These are phyloP conservation scores for Tylopilus sp. DNA, from an alignment of 768 basidiomycete genomes.

Conservation along the genomic window DNA sequence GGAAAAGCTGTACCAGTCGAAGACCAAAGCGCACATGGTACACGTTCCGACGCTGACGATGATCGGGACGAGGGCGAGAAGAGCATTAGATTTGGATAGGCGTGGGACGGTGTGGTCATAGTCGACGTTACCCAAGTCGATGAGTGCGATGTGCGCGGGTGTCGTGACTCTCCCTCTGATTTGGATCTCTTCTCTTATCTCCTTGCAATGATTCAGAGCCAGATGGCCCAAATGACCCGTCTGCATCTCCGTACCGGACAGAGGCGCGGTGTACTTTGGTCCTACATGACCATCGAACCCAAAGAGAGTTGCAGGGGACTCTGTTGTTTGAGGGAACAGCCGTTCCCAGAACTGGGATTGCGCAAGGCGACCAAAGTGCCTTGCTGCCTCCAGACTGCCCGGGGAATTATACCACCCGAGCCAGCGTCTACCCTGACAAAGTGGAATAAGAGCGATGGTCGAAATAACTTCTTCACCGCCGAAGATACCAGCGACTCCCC, in stretches of 20 bases:
- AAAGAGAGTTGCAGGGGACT: constrained; percentile 10
- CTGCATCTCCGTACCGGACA: constrained; percentile 27
- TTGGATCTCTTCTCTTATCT: neutral
- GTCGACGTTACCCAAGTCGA: constrained; percentile 10
- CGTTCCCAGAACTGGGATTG: too few relatives aligned
- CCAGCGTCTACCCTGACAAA: too few relatives aligned
- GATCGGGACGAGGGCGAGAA: constrained; percentile 26
- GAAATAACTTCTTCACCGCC: too few relatives aligned
- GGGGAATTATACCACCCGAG: too few relatives aligned
- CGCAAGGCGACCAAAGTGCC: too few relatives aligned
- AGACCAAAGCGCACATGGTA: constrained; percentile 18
- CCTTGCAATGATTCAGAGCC: constrained; percentile 18
- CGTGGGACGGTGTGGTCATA: constrained; percentile 1
- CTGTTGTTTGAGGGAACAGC: too few relatives aligned
- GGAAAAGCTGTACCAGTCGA: constrained; percentile 31
- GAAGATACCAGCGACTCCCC: too few relatives aligned
- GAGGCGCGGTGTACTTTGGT: constrained; percentile 23
- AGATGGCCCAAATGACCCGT: constrained; percentile 31
- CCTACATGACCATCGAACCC: constrained; percentile 25
- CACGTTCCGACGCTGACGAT: constrained; percentile 21
- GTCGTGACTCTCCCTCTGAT: constrained; percentile 15
- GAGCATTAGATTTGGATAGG: neutral
- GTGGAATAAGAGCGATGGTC: too few relatives aligned
- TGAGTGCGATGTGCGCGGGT: constrained; percentile 16
- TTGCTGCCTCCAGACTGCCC: too few relatives aligned